Evolutionary conservation across 1,284 basidiomycete genomes (phyloP).

Genomic region (Cryptococcus sp.): DNA sequence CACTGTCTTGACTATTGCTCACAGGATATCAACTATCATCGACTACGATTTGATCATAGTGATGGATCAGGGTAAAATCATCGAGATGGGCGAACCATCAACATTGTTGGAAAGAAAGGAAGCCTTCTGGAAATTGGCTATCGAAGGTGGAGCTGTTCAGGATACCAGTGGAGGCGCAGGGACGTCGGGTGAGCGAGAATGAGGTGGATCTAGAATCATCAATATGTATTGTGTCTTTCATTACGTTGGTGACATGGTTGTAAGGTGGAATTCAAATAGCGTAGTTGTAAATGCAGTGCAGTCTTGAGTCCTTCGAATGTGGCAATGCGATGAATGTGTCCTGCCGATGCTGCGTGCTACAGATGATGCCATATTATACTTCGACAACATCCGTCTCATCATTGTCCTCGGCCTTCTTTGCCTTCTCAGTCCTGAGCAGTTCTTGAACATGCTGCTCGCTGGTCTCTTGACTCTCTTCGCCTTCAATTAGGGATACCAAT

Average conservation of each 20-base stretch:
- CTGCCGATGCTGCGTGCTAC: too few species aligned
- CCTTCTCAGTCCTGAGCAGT: constrained; percentile 48
- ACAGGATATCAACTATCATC: constrained; percentile 32
- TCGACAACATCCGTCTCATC: constrained; percentile 33
- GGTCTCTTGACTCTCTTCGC: constrained; percentile 60
- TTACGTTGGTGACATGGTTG: too few species aligned
- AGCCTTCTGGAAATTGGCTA: constrained; percentile 10
- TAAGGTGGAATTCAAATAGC: too few species aligned
- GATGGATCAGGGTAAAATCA: constrained; percentile 16
- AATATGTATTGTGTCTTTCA: too few species aligned
- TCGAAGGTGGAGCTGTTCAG: constrained; percentile 12
- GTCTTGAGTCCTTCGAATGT: too few species aligned
- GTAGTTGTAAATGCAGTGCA: too few species aligned
- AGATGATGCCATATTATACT: constrained; percentile 14
- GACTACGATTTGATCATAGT: constrained; percentile 22
- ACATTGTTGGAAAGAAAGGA: constrained; percentile 26
- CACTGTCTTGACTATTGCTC: constrained; percentile 45
- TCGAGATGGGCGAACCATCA: constrained; percentile 18
- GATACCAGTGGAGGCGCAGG: neutral
- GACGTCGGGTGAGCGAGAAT: neutral
- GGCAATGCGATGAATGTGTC: too few species aligned
- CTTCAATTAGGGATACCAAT: constrained; percentile 68
- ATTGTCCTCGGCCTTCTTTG: constrained; percentile 16
- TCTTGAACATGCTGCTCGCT: constrained; percentile 53
- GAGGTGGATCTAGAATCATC: constrained; percentile 17